These are phyloP conservation scores for Exophiala bonariae DNA, from an alignment of 2,329 filamentous ascomycete genomes.

Conservation along the genomic window DNA sequence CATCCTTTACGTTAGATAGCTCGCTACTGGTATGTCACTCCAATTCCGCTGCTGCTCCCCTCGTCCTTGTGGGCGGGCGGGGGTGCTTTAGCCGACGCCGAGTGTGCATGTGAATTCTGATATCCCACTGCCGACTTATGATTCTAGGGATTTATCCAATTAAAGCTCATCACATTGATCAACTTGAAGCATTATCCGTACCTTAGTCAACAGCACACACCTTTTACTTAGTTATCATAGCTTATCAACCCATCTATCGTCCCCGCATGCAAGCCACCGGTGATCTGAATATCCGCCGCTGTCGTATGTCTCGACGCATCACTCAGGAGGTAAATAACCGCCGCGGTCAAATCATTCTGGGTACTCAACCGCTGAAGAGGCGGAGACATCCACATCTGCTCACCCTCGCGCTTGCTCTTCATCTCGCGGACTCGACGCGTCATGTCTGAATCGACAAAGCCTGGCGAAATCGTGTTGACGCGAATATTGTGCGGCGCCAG, in stretches of 20 bases:
- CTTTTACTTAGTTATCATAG: not conserved
- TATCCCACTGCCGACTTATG: too few relatives aligned
- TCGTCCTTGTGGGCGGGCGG: too few relatives aligned
- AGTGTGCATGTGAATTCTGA: too few relatives aligned
- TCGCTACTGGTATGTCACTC: too few relatives aligned
- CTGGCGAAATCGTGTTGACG: constrained; percentile 33
- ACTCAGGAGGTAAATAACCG: constrained; percentile 46
- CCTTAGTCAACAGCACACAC: too few relatives aligned
- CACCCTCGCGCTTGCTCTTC: constrained; percentile 81
- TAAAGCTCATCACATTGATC: too few relatives aligned
- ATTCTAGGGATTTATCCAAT: too few relatives aligned
- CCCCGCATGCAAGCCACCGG: constrained; percentile 39
- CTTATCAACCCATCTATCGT: constrained; percentile 5
- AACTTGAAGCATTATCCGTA: too few relatives aligned
- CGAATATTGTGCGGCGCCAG: constrained; percentile 35
- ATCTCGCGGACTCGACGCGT: constrained; percentile 29
- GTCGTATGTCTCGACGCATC: constrained; percentile 47
- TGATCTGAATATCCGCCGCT: constrained; percentile 46
- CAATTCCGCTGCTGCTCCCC: too few relatives aligned
- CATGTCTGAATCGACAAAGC: constrained; percentile 38
- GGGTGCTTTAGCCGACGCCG: too few relatives aligned
- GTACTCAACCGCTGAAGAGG: constrained; percentile 69
- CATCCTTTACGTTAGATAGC: too few relatives aligned
- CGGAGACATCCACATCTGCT: constrained; percentile 83
- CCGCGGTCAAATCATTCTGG: constrained; percentile 41